phyloP scores from a whole-genome alignment of 805 yeast genomes.

The Schwanniomyces yamadae region DNA sequence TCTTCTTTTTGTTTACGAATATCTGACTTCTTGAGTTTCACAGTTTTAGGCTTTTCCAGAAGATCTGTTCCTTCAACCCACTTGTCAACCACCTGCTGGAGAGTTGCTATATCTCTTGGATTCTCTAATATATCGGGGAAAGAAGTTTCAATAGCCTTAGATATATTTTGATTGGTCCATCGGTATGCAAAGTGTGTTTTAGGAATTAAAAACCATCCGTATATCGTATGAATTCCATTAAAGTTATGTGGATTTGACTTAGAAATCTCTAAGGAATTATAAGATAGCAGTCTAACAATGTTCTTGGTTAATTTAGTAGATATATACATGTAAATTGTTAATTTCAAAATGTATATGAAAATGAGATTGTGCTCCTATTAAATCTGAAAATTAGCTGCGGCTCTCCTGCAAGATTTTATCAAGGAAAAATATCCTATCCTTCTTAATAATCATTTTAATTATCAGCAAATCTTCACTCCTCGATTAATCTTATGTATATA shows the following conservation, averaged over 20 bases:
- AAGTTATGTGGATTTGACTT: slow-evolving; percentile 9
- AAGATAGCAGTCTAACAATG: not conserved
- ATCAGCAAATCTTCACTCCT: too few species aligned
- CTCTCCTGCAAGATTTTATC: too few species aligned
- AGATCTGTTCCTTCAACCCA: slow-evolving; percentile 12
- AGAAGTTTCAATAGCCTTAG: slow-evolving; percentile 9
- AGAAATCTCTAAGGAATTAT: slow-evolving; percentile 1
- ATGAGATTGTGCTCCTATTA: too few species aligned
- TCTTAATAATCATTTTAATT: too few species aligned
- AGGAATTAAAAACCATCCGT: slow-evolving; percentile 21
- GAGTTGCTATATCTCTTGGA: slow-evolving; percentile 3
- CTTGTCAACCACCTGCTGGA: slow-evolving; percentile 15
- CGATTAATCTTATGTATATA: too few species aligned
- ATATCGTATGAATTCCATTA: slow-evolving; percentile 15
- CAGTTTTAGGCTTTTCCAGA: slow-evolving; percentile 4
- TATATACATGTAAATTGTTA: not conserved
- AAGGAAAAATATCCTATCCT: too few species aligned
- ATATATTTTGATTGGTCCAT: slow-evolving; percentile 16
- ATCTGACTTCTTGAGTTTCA: slow-evolving; percentile 8
- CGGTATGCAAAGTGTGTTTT: slow-evolving; percentile 14
- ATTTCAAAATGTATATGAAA: too few species aligned
- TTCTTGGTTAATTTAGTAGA: not conserved
- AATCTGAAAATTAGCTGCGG: too few species aligned
- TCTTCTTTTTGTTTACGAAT: slow-evolving; percentile 13
- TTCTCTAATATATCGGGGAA: slow-evolving; percentile 12